Percentiles rank a stretch among this genome's conserved stretches.
phyloP scores from a whole-genome alignment of 108 stramenopile genomes.

The Cyclotella baltica region DNA sequence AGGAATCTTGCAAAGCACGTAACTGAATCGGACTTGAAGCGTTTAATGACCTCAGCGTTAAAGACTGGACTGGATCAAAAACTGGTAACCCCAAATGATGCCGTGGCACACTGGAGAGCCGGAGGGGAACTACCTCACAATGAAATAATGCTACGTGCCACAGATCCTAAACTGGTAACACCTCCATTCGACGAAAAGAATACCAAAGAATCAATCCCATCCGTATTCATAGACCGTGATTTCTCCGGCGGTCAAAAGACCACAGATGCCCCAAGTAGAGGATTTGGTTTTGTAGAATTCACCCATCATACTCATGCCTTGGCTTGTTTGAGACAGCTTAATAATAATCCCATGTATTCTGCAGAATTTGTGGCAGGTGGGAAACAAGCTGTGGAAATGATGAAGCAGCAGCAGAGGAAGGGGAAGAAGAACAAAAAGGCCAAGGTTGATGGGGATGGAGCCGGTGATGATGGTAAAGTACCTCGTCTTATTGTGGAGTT shows the following conservation, averaged over 20 bases:
- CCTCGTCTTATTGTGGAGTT: slow-evolving; percentile 90
- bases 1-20: slow-evolving; percentile 93
- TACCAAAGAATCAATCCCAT: slow-evolving; percentile 85
- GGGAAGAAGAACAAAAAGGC: slow-evolving; percentile 57
- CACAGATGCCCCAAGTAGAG: slow-evolving; percentile 78
- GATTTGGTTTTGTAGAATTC: slow-evolving; percentile 99
- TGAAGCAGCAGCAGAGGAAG: slow-evolving; percentile 45
- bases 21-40: slow-evolving; percentile 83
- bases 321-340: slow-evolving; percentile 94
- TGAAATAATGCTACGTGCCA: slow-evolving; percentile 71
- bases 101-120: slow-evolving; percentile 82
- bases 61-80: slow-evolving; percentile 74
- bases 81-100: slow-evolving; percentile 81
- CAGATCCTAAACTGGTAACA: slow-evolving; percentile 50
- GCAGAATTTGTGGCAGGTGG: slow-evolving; percentile 75
- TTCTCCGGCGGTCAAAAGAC: slow-evolving; percentile 58
- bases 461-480: slow-evolving; percentile 58
- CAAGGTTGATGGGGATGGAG: slow-evolving; percentile 35
- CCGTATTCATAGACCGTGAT: slow-evolving; percentile 85
- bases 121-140: slow-evolving; percentile 73
- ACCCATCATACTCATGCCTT: slow-evolving; percentile 95
- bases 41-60: slow-evolving; percentile 74
- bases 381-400: slow-evolving; percentile 60
- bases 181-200: slow-evolving; percentile 77
- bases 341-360: slow-evolving; percentile 94